Conservation (phyloP, 1,139 yeast genomes). For the Suhomyces yuchorum region DNA sequence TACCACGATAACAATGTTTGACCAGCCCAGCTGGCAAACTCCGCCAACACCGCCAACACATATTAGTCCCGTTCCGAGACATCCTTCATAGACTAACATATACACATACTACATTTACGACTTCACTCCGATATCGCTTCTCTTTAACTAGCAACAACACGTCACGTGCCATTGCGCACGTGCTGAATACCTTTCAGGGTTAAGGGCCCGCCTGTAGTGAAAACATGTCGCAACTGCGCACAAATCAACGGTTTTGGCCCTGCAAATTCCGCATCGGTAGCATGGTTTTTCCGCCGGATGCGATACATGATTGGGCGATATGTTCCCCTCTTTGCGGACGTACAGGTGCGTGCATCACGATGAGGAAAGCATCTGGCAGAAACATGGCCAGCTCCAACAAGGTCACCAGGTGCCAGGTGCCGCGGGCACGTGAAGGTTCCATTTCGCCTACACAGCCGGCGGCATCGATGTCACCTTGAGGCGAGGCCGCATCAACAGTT, state of each 20-base stretch:
- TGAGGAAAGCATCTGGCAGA: neutral
- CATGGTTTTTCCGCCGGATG: slow-evolving; percentile 5
- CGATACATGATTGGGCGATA: slow-evolving; percentile 9
- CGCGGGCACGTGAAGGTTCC: neutral
- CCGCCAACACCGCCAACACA: too few relatives aligned
- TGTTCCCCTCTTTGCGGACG: slow-evolving; percentile 8
- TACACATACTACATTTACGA: neutral
- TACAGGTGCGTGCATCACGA: slow-evolving; percentile 2
- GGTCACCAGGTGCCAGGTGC: neutral
- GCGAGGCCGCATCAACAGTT: neutral
- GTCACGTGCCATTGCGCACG: too few relatives aligned
- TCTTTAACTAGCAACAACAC: too few relatives aligned
- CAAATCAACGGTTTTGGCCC: neutral
- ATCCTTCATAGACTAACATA: neutral
- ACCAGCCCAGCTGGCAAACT: too few relatives aligned
- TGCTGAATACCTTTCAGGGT: too few relatives aligned
- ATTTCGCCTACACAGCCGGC: neutral
- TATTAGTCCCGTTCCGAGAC: too few relatives aligned
- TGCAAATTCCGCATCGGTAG: slow-evolving; percentile 5
- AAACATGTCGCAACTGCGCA: neutral
- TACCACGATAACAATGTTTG: slow-evolving; percentile 56
- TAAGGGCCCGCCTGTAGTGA: neutral
- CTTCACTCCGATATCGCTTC: too few relatives aligned
- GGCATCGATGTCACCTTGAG: neutral
- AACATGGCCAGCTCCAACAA: neutral